Conservation (phyloP, 768 basidiomycete species). For the Podaxis sp. region DNA sequence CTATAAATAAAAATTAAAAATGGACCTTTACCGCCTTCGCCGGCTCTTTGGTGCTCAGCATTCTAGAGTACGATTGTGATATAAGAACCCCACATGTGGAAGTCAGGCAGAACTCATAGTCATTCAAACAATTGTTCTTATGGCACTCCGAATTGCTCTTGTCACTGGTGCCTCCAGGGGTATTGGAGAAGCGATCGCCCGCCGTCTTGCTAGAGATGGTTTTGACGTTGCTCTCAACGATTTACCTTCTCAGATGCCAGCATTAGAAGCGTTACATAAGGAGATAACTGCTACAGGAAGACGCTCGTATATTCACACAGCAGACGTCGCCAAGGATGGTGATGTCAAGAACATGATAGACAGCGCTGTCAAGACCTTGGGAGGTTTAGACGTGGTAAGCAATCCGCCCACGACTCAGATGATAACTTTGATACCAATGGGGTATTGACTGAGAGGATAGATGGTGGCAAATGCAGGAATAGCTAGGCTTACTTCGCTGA, state of each 20-base stretch:
- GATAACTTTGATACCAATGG: background rate
- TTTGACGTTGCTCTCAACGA: conserved; percentile 45
- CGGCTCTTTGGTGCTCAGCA: too few species aligned
- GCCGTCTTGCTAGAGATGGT: conserved; percentile 44
- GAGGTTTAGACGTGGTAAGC: conserved; percentile 24
- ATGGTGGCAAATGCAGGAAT: conserved; percentile 18
- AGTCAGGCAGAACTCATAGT: too few species aligned
- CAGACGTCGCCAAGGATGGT: conserved; percentile 21
- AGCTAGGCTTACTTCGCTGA: background rate
- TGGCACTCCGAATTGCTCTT: conserved; percentile 30
- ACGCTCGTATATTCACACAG: conserved; percentile 12
- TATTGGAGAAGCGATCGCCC: conserved; percentile 46
- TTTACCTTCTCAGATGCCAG: conserved; percentile 19
- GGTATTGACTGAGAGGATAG: background rate
- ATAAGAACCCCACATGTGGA: background rate
- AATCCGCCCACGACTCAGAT: background rate
- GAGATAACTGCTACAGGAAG: conserved; percentile 19
- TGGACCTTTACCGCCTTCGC: too few species aligned
- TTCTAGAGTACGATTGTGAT: background rate
- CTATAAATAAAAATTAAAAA: too few species aligned
- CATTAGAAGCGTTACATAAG: conserved; percentile 15
- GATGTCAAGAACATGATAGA: conserved; percentile 24
- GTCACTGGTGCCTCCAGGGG: conserved; percentile 47
- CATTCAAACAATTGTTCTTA: background rate
- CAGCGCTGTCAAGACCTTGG: conserved; percentile 17